Base-by-base conservation (phyloP, 805 yeast species). In the Wickerhamomyces pijperi region DNA sequence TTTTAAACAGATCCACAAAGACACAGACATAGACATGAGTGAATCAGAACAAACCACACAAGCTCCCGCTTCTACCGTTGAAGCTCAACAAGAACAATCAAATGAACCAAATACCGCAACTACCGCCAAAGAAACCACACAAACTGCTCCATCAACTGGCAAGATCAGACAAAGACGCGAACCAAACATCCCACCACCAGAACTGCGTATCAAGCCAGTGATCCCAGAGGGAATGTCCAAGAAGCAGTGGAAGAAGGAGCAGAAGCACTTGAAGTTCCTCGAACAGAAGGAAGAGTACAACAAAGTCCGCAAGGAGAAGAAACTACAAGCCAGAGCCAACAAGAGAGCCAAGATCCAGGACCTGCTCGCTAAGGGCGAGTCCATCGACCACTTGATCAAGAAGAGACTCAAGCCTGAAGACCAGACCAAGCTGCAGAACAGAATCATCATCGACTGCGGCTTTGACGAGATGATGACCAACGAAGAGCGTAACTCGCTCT, bases 401-500 rank as follows among this genome's bases (percentile, higher is more conserved):
- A 59, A 55, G 31, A 63, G 67, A n/a, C 67, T 40, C 19, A 45
- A 42, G 32, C 61, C 61, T 38, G 47, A 60, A 18, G 61, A 64
- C 13, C 87, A 79, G 51, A 48, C 45, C 2, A 59, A 59, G 12
- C 65, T 76, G 2, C 75, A 71, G 0, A 68, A 76, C 7, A 61
- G 56, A 5, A 65, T 88, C 20, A 63, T 88, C n/a, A 54, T 88
- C 46, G 98, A 90, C 59, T 90, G 98, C 60, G 82, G 72, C 14
- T 90, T 90, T 58, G 97, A 92, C 53, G 92, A 83, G 35, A 54
- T 82, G 51, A 92, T 92, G 98, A 74, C 70, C 29, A 83, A 78
- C 16, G 79, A 78, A 44, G 82, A 78, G 48, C 59, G 67, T 16
- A 72, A 72, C 2, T 83, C 95, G 17, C 59, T 90, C 53, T 73